Base-by-base conservation (phyloP, 176 grass and related monocot species). In the Pontederia paniculata region DNA sequence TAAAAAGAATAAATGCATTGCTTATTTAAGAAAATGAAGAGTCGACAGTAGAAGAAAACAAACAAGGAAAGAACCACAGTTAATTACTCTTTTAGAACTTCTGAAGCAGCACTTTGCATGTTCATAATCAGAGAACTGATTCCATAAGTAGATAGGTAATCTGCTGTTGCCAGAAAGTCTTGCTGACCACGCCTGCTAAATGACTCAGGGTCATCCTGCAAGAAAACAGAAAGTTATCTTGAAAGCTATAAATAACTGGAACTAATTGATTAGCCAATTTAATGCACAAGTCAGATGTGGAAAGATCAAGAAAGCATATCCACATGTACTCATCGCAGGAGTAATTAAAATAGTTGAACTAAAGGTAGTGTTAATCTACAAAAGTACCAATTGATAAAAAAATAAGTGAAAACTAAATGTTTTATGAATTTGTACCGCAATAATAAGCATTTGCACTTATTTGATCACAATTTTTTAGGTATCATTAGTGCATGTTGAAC, bases 1-100 rank as follows among this genome's bases (percentile, higher is more conserved):
- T n/a, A n/a, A n/a, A n/a, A n/a, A n/a, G n/a, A n/a, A n/a, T 48
- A 48, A 48, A 53, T 46, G 22, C 14, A 25, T 60, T 20, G 11
- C 12, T 44, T 54, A 9, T 17, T 59, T 71, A 13, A 28, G 17
- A 12, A 59, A n/a, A 16, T 55, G 55, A 62, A 62, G 47, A 10
- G 52, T 48, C 12, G 63, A 65, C 48, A 18, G 9, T 16, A 59
- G 50, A 78, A 52, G 42, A 17, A 44, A 17, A 21, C 12, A 19
- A 8, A 46, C 12, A 13, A 7, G 21, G 22, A 18, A 17, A 9
- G 43, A 31, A 53, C 9, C 45, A 15, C 44, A 31, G 3, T 15
- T 44, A 22, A 68, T 74, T 98, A 98, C 87, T 85, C 87, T 88
- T 88, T 98, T 57, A 98, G 66, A 65, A 98, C 74, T 69, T 93